Evolutionary conservation across 169 alveolate species (phyloP).

Genomic region (Eimeria sp.): DNA sequence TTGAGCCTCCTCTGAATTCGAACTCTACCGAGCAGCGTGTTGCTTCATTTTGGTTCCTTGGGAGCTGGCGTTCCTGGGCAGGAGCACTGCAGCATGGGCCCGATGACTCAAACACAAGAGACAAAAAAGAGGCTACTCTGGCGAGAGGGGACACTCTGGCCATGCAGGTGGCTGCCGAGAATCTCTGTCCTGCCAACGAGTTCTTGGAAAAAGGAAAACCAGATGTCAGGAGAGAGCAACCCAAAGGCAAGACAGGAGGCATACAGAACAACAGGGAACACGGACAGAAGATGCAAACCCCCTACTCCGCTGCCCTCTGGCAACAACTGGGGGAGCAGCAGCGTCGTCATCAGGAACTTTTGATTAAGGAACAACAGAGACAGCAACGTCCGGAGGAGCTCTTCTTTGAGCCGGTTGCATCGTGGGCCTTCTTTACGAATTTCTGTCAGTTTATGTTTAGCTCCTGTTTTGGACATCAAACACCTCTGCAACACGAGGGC

Average conservation of each 20-base stretch:
- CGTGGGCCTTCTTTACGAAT: not conserved
- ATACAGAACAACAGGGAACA: not conserved
- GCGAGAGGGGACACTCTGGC: not conserved
- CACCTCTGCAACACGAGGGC: not conserved
- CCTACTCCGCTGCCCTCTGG: not conserved
- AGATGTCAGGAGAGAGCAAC: not conserved
- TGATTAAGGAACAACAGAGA: not conserved
- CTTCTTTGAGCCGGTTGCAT: not conserved
- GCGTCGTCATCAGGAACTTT: not conserved
- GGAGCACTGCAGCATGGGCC: not conserved
- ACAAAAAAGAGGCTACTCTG: not conserved
- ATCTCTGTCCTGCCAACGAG: not conserved
- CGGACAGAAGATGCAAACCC: not conserved
- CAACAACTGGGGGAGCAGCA: not conserved
- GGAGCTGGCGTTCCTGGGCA: not conserved
- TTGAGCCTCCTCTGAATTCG: not conserved
- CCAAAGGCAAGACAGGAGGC: not conserved
- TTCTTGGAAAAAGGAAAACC: not conserved
- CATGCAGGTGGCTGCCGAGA: not conserved
- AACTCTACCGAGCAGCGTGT: not conserved
- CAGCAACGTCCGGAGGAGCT: not conserved
- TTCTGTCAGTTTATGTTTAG: not conserved
- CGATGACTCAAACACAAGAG: not conserved
- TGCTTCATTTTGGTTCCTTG: not conserved
- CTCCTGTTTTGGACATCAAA: not conserved